phyloP scores from a whole-genome alignment of 768 basidiomycete genomes.

The Russula vinacea region DNA sequence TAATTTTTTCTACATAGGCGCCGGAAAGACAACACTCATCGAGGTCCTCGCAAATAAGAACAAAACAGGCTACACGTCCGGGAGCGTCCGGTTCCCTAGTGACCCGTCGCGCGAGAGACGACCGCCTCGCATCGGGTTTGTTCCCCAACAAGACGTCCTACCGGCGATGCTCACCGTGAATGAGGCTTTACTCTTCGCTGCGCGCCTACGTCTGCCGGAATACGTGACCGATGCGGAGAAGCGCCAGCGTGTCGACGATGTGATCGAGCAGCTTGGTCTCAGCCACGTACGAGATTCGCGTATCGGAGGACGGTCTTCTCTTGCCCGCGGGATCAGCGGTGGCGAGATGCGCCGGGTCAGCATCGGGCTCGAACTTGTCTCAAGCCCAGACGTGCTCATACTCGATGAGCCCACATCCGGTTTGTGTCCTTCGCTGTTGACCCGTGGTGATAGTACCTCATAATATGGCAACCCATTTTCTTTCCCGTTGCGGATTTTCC shows the following conservation, averaged over 20 bases:
- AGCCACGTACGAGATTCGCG: conserved; percentile 61
- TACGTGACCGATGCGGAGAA: conserved; percentile 60
- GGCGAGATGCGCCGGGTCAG: conserved; percentile 65
- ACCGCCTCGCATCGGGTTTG: conserved; percentile 70
- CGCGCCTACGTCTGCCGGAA: conserved; percentile 79
- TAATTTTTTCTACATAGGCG: conserved; percentile 42
- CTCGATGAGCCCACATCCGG: conserved; percentile 63
- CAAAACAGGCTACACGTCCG: conserved; percentile 69
- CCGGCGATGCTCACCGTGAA: conserved; percentile 58
- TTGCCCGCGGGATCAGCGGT: conserved; percentile 62
- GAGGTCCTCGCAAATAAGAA: conserved; percentile 84
- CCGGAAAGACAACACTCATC: conserved; percentile 88
- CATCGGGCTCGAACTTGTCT: conserved; percentile 58
- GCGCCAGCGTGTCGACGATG: conserved; percentile 57
- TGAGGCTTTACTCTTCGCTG: conserved; percentile 75
- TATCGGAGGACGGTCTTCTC: conserved; percentile 65
- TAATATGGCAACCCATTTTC: neutral
- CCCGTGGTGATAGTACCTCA: neutral
- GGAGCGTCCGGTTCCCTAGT: conserved; percentile 57
- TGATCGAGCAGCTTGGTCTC: conserved; percentile 80
- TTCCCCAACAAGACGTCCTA: conserved; percentile 83
- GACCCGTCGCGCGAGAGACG: conserved; percentile 32
- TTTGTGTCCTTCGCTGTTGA: conserved; percentile 45
- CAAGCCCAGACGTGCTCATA: conserved; percentile 56
- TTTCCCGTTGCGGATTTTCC: conserved; percentile 37